phyloP scores from a whole-genome alignment of 495 filamentous ascomycete genomes.

The Aspergillus biplanus region DNA sequence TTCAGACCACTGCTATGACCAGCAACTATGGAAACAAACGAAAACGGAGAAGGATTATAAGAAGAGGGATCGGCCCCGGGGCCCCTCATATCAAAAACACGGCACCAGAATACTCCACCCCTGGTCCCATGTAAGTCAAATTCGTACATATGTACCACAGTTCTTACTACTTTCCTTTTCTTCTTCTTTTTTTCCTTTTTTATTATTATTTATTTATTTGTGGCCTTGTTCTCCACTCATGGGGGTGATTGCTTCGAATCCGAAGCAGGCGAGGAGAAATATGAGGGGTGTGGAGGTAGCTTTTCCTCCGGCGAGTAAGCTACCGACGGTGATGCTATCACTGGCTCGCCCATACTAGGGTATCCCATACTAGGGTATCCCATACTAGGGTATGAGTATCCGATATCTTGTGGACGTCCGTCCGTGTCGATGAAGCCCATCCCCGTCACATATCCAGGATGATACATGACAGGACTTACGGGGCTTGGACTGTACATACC shows the following conservation, averaged over 20 bases:
- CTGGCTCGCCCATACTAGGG: slow-evolving; percentile 15
- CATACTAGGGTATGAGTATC: slow-evolving; percentile 14
- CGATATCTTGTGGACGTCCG: slow-evolving; percentile 27
- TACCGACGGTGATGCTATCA: slow-evolving; percentile 16
- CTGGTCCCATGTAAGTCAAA: not conserved
- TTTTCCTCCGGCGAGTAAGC: slow-evolving; percentile 22
- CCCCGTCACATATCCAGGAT: slow-evolving; percentile 24
- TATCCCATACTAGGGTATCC: too few relatives aligned
- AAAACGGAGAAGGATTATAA: not conserved
- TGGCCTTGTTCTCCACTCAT: not conserved
- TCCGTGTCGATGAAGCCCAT: slow-evolving; percentile 36
- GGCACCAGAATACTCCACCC: not conserved
- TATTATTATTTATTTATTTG: not conserved
- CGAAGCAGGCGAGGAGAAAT: slow-evolving; percentile 9
- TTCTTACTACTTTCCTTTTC: not conserved
- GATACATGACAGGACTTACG: slow-evolving; percentile 6
- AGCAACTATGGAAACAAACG: not conserved
- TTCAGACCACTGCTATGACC: not conserved
- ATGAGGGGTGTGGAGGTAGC: slow-evolving; percentile 7
- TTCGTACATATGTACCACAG: not conserved
- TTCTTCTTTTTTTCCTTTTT: slow-evolving; percentile 1
- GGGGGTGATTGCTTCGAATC: not conserved
- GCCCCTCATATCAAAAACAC: not conserved
- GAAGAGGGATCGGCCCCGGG: not conserved
- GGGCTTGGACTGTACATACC: slow-evolving; percentile 16